phyloP scores from a whole-genome alignment of 2,329 filamentous ascomycete species.

The Fusarium incarnatum region DNA sequence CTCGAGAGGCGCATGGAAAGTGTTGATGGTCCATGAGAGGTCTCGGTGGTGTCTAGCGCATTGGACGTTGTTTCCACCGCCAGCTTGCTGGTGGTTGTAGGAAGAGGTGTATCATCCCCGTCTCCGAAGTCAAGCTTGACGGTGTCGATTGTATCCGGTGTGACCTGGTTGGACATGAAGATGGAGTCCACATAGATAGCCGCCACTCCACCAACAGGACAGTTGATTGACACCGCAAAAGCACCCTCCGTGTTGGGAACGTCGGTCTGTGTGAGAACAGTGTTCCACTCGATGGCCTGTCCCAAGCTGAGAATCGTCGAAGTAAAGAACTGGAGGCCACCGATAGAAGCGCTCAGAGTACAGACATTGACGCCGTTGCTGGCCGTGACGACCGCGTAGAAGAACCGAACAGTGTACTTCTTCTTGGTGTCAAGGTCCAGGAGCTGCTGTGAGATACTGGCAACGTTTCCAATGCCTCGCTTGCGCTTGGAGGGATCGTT shows the following conservation, averaged over 20 bases:
- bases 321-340: neutral
- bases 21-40: neutral
- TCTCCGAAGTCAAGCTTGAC: constrained; percentile 18
- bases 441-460: constrained; percentile 18
- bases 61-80: neutral
- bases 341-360: constrained; percentile 20
- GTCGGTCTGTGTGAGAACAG: constrained; percentile 2
- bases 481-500: neutral
- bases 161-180: constrained; percentile 40
- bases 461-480: constrained; percentile 4
- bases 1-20: neutral
- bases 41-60: rapidly evolving
- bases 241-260: neutral
- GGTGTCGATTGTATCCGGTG: constrained; percentile 26
- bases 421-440: neutral
- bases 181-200: constrained; percentile 33
- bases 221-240: constrained; percentile 11
- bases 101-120: neutral
- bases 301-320: constrained; percentile 1
- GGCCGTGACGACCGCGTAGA: constrained; percentile 17
- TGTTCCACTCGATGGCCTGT: constrained; percentile 2
- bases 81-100: rapidly evolving
- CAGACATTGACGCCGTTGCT: constrained; percentile 13
- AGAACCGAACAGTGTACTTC: constrained; percentile 37
- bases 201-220: constrained; percentile 3